Conservation (phyloP, 1,139 yeast genomes). For the Hansenula lynferdii region DNA sequence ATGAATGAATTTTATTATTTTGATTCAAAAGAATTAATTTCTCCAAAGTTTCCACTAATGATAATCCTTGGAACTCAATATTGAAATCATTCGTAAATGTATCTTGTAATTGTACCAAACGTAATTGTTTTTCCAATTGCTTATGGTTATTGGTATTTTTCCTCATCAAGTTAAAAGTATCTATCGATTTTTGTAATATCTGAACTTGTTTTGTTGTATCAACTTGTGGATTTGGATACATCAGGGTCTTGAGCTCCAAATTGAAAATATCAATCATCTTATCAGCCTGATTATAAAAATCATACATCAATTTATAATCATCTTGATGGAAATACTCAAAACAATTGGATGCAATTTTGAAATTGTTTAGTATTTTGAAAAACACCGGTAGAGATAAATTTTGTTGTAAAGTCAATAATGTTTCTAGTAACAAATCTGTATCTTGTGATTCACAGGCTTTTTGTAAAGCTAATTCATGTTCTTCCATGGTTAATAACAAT, state of each 20-base stretch:
- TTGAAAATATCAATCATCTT: constrained; percentile 41
- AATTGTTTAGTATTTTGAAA: constrained; percentile 46
- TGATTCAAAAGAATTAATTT: constrained; percentile 56
- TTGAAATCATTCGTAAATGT: constrained; percentile 51
- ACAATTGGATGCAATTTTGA: constrained; percentile 36
- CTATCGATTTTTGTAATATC: constrained; percentile 21
- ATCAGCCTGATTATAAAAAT: constrained; percentile 60
- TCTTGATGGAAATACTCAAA: constrained; percentile 35
- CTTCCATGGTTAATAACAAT: constrained; percentile 65
- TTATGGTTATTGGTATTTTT: constrained; percentile 23
- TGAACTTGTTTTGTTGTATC: constrained; percentile 24
- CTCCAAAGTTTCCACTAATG: constrained; percentile 52
- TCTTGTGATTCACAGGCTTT: constrained; percentile 67
- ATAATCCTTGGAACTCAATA: constrained; percentile 45
- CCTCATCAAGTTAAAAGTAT: constrained; percentile 19
- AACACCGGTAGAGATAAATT: constrained; percentile 49
- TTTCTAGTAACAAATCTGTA: constrained; percentile 57
- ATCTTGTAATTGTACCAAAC: constrained; percentile 47
- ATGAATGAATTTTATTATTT: constrained; percentile 47
- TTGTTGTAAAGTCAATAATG: constrained; percentile 48
- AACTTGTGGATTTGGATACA: constrained; percentile 7
- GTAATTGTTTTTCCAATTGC: constrained; percentile 44
- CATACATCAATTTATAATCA: constrained; percentile 36
- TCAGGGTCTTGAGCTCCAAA: constrained; percentile 27
- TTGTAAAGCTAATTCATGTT: constrained; percentile 62